These are phyloP conservation scores for Hypomyces rosellus DNA, from an alignment of 2,329 filamentous ascomycete genomes.

Conservation along the genomic window DNA sequence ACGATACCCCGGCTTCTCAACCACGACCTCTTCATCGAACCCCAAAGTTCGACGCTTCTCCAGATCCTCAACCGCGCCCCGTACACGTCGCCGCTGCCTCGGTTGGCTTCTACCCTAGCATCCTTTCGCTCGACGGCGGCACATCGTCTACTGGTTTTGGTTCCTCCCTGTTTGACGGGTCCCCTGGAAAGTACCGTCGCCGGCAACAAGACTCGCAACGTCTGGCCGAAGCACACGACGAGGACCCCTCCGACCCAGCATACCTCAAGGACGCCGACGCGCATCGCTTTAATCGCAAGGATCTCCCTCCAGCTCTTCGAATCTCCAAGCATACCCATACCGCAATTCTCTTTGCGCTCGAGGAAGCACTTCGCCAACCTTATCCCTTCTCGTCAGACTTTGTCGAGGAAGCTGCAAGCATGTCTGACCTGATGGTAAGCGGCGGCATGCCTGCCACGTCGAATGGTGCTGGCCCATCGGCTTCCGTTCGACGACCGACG, in stretches of 20 bases:
- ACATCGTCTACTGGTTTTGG: conserved; percentile 29
- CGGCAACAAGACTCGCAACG: conserved; percentile 40
- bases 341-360: conserved; percentile 86
- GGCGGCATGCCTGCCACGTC: conserved; percentile 49
- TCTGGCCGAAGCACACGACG: conserved; percentile 40
- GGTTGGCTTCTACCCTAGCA: conserved; percentile 41
- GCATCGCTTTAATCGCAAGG: conserved; percentile 25
- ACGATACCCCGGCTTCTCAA: conserved; percentile 41
- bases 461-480: conserved; percentile 51
- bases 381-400: conserved; percentile 77
- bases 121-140: conserved; percentile 18
- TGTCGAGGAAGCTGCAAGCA: conserved; percentile 81
- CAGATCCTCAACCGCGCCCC: conserved; percentile 35
- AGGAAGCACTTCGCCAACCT: conserved; percentile 81
- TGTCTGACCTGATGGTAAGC: conserved; percentile 70
- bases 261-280: conserved; percentile 15
- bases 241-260: conserved; percentile 29
- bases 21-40: conserved; percentile 45
- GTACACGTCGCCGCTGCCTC: conserved; percentile 43
- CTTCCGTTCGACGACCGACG: conserved; percentile 37
- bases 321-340: conserved; percentile 81
- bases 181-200: conserved; percentile 21
- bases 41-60: conserved; percentile 41
- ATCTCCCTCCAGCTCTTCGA: conserved; percentile 41
- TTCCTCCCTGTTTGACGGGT: conserved; percentile 27